Evolutionary conservation across 805 yeast species (phyloP), one percentile per base, ranked within the genome.

Genomic region (Teunomyces kruisii): DNA sequence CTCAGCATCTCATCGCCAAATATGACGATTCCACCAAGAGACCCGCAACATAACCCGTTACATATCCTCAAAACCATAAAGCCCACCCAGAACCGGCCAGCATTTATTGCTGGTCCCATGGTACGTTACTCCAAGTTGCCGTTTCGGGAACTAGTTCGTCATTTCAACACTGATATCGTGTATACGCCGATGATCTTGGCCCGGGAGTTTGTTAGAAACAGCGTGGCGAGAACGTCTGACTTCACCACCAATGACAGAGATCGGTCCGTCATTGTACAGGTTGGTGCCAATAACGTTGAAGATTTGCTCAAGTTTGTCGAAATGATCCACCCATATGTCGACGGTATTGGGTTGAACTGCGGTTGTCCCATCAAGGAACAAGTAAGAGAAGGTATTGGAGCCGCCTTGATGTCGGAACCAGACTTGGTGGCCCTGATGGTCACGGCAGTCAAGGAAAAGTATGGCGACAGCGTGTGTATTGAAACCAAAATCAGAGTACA

Each of bases 341-440:
- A 92, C 65, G 99, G 95, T 0, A 82, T 94, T 33, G 97, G 98
- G 0, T 75, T 94, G 46, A 94, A 94, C 70, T 94, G 98, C 65
- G 99, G 99, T 0, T 94, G 99, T 67, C 99, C 99, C 1, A 90
- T 94, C 42, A 86, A 84, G 50, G 98, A 92, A 52, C 98, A 94
- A 63, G 87, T 88, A 10, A 75, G 96, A 36, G 97, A 90, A 62
- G 99, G 98, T 17, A 91, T 94, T 12, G 99, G 99, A 4, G 97
- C 97, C 2, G 97, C 97, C 0, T 73, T 94, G 45, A 91, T 94
- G 88, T 74, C 83, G 22, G 83, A 87, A 50, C 86, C 91, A 1
- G 90, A 88, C 30, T 68, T 83, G 40, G 94, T 94, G 4, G 80
- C 91, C 1, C 74, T 76, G 2, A 87, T 94, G 96, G 96, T 94